Conservation (phyloP, 2,329 filamentous ascomycete species). For the Dactylonectria estremocensis region DNA sequence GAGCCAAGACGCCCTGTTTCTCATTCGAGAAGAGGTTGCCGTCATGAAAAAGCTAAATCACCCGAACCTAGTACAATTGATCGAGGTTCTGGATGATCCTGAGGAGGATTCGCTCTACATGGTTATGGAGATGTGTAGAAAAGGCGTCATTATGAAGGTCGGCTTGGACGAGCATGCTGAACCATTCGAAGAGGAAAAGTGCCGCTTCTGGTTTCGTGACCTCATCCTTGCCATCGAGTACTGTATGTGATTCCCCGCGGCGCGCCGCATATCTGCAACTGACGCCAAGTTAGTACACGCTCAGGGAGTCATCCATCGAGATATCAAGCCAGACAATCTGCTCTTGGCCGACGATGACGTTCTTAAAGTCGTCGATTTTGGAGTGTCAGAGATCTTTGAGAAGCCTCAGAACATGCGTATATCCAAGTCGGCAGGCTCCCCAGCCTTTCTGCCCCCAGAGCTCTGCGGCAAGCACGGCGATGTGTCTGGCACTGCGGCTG, state of each 20-base stretch:
- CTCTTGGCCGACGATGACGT: slow-evolving; percentile 91
- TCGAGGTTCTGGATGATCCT: slow-evolving; percentile 96
- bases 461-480: slow-evolving; percentile 90
- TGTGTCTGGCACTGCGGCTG: slow-evolving; percentile 89
- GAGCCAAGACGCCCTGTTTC: slow-evolving; percentile 79
- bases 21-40: slow-evolving; percentile 96
- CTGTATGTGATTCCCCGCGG: slow-evolving; percentile 64
- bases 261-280: slow-evolving; percentile 7
- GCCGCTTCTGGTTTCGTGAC: slow-evolving; percentile 94
- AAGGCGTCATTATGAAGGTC: slow-evolving; percentile 97
- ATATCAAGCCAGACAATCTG: slow-evolving; percentile 98
- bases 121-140: slow-evolving; percentile 99
- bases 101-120: slow-evolving; percentile 97
- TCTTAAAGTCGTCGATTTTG: slow-evolving; percentile 98
- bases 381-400: slow-evolving; percentile 99
- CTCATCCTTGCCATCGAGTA: slow-evolving; percentile 97
- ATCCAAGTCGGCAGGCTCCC: slow-evolving; percentile 93
- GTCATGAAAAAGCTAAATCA: slow-evolving; percentile 99
- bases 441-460: slow-evolving; percentile 94
- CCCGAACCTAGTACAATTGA: slow-evolving; percentile 90
- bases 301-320: slow-evolving; percentile 94
- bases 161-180: slow-evolving; percentile 86
- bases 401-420: slow-evolving; percentile 89
- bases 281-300: slow-evolving; percentile 77
- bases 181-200: slow-evolving; percentile 86